Conservation (phyloP, 805 yeast genomes). For the Candida sithepensis region DNA sequence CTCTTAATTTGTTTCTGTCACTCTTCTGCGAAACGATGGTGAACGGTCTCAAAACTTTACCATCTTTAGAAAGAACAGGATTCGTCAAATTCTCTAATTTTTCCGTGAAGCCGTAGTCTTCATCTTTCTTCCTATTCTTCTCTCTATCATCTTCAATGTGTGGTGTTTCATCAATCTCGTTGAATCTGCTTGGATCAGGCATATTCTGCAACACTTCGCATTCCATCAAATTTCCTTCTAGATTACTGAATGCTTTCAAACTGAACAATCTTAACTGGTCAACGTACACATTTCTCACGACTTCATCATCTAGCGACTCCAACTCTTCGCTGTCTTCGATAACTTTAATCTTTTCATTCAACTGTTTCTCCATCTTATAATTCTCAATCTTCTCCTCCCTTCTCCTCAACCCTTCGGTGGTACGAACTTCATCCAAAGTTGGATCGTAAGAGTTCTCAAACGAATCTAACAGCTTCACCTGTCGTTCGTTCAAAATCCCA, state of each 20-base stretch:
- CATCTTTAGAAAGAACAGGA: slow-evolving; percentile 63
- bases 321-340: slow-evolving; percentile 36
- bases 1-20: slow-evolving; percentile 53
- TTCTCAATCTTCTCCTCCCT: slow-evolving; percentile 73
- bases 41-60: slow-evolving; percentile 82
- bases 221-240: slow-evolving; percentile 66
- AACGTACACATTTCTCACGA: slow-evolving; percentile 49
- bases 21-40: slow-evolving; percentile 56
- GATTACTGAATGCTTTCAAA: slow-evolving; percentile 47
- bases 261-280: slow-evolving; percentile 53
- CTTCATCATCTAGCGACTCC: slow-evolving; percentile 58
- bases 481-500: slow-evolving; percentile 36
- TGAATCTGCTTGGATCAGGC: slow-evolving; percentile 26
- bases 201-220: slow-evolving; percentile 53
- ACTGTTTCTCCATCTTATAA: slow-evolving; percentile 55
- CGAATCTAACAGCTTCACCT: slow-evolving; percentile 36
- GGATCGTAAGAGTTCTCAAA: slow-evolving; percentile 41
- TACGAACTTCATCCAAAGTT: slow-evolving; percentile 34
- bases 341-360: slow-evolving; percentile 40
- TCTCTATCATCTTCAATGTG: slow-evolving; percentile 11
- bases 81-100: slow-evolving; percentile 48
- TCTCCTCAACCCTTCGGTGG: slow-evolving; percentile 38
- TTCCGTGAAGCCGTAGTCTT: slow-evolving; percentile 56
- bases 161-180: slow-evolving; percentile 5
- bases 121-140: slow-evolving; percentile 12